Evolutionary conservation across 192 early-diverging fungal species (phyloP), one percentile per base, ranked within the genome.

Genomic region (Rhizophagus sp.): DNA sequence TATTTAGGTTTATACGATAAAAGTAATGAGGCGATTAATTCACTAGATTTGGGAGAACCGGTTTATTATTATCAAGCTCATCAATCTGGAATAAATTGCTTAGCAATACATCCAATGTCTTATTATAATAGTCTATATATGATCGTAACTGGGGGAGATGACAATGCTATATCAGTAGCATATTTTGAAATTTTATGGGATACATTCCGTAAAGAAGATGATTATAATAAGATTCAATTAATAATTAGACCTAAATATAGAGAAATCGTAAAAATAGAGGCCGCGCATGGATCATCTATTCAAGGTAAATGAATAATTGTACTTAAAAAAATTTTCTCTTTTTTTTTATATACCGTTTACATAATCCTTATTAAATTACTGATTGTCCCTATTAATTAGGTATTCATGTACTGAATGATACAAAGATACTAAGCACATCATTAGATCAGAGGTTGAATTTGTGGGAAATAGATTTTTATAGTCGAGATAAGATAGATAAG

Each of bases 21-120:
- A 22, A 57, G 7, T 57, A 33, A 13, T 11, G 65, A 67, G 17
- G 13, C 19, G 24, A 3, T 33, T 27, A 13, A 44, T 12, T 50
- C 47, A 8, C 3, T 13, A 73, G 24, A 73, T 73, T 49, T 85
- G 25, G 62, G 63, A 50, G 25, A 72, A 11, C 88, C 90, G 0
- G 68, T 83, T 1, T 71, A 81, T 62, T 71, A 79, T 27, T 82
- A 82, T 15, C 66, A 79, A 63, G 80, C 78, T 22, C 84, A 87
- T 78, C 92, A 91, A 85, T 94, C 93, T 9, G 95, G 95, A 19
- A 88, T 96, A n/a, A 95, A 96, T 79, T 85, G 88, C 11, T 50
- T 96, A 50, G 84, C 87, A 66, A 85, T 89, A 2, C 49, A 74
- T 25, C 30, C 79, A 22, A 27, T 81, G 41, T 62, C 12, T 50